These are phyloP conservation scores for Entrophospora sp. DNA, from an alignment of 192 early-diverging fungal species.

Conservation along the genomic window DNA sequence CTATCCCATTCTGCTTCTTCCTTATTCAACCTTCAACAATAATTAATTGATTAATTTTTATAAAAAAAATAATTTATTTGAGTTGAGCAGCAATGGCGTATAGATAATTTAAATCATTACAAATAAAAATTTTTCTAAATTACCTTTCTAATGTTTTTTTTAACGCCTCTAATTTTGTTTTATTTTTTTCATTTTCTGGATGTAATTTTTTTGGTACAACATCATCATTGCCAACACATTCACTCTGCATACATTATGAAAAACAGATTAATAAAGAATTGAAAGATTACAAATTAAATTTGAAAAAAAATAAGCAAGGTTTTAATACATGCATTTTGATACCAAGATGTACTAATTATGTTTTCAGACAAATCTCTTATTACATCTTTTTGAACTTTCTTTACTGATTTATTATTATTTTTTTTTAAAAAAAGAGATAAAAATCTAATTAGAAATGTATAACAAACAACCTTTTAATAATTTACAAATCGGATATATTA, in stretches of 20 bases:
- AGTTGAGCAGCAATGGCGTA: neutral
- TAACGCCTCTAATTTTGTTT: conserved; percentile 21
- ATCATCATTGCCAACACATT: neutral
- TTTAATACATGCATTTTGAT: conserved; percentile 16
- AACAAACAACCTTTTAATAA: no score
- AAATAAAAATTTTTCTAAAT: neutral
- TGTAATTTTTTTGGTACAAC: conserved; percentile 26
- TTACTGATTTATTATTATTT: conserved; percentile 17
- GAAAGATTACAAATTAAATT: neutral
- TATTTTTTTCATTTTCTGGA: conserved; percentile 31
- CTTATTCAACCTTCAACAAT: conserved; percentile 4
- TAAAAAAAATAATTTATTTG: neutral
- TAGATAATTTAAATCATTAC: neutral
- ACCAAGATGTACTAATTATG: conserved; percentile 46
- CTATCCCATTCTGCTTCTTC: conserved; percentile 14
- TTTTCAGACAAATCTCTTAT: conserved; percentile 26
- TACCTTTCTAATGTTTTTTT: conserved; percentile 24
- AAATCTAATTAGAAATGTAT: no score
- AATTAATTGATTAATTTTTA: neutral
- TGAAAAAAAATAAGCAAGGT: neutral
- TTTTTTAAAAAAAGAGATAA: neutral
- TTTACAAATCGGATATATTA: no score
- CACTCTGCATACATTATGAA: neutral
- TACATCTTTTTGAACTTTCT: conserved; percentile 32
- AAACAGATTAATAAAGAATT: neutral